Conservation (phyloP, 257 asterid genomes). For the Marsdenia floribunda region DNA sequence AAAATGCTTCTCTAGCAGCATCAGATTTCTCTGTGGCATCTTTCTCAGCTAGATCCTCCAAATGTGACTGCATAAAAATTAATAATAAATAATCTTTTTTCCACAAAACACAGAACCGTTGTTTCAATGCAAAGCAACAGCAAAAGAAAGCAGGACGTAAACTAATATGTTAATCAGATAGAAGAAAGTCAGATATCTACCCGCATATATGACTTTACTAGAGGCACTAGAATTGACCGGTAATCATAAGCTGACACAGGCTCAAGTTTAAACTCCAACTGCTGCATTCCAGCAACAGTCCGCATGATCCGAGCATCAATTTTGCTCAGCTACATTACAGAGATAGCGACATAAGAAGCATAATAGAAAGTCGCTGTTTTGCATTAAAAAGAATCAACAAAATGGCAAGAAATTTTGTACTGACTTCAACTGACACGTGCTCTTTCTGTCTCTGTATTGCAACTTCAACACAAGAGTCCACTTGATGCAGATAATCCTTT, state of each 20-base stretch:
- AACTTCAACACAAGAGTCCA: constrained; percentile 80
- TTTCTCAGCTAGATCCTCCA: constrained; percentile 90
- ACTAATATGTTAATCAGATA: constrained; percentile 7
- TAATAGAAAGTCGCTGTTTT: constrained; percentile 4
- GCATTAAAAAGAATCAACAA: constrained; percentile 13
- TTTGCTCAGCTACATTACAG: constrained; percentile 78
- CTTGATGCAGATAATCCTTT: constrained; percentile 71
- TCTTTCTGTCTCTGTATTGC: constrained; percentile 94
- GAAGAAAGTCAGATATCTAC: constrained; percentile 36
- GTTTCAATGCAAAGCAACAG: constrained; percentile 14
- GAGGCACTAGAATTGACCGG: constrained; percentile 60
- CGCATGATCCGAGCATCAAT: constrained; percentile 79
- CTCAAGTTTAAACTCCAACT: constrained; percentile 65
- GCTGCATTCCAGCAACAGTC: constrained; percentile 61
- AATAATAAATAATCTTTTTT: constrained; percentile 9
- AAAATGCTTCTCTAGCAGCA: constrained; percentile 90
- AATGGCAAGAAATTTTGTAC: constrained; percentile 16
- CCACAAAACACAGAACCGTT: constrained; percentile 14
- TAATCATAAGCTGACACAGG: constrained; percentile 66
- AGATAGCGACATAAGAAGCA: constrained; percentile 28
- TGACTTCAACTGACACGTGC: constrained; percentile 82
- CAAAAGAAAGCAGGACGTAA: constrained; percentile 5
- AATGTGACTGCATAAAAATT: constrained; percentile 39
- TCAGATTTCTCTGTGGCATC: constrained; percentile 96
- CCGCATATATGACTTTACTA: constrained; percentile 78